phyloP scores from a whole-genome alignment of 2,329 filamentous ascomycete genomes.

The Ophiostoma tasmaniense region DNA sequence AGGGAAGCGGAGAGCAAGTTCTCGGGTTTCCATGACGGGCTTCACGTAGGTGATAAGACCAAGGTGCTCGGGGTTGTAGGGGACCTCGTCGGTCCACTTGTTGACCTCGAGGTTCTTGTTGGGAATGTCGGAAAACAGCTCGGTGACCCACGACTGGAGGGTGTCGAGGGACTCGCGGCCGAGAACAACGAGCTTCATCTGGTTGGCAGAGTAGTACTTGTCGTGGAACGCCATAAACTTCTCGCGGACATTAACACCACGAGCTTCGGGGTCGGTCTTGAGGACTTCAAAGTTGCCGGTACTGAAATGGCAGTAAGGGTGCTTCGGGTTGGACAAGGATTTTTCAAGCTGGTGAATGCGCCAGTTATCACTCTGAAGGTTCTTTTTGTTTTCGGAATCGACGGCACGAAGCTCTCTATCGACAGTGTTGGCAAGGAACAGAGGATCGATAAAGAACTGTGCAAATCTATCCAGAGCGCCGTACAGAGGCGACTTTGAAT shows the following conservation, averaged over 20 bases:
- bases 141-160: conserved; percentile 72
- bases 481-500: conserved; percentile 54
- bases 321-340: conserved; percentile 74
- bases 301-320: conserved; percentile 86
- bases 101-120: conserved; percentile 69
- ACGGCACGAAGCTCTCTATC: conserved; percentile 83
- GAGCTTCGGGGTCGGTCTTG: conserved; percentile 69
- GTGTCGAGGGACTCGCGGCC: conserved; percentile 75
- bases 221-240: conserved; percentile 91
- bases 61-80: conserved; percentile 42
- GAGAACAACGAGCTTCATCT: conserved; percentile 84
- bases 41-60: conserved; percentile 74
- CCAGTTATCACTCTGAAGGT: conserved; percentile 84
- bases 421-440: conserved; percentile 76
- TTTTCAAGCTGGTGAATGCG: conserved; percentile 81
- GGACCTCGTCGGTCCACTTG: conserved; percentile 44
- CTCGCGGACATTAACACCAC: conserved; percentile 75
- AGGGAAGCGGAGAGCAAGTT: conserved; percentile 72
- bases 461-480: conserved; percentile 85
- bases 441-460: conserved; percentile 83
- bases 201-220: conserved; percentile 84
- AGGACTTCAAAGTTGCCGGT: conserved; percentile 83
- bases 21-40: conserved; percentile 80
- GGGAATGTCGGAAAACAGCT: conserved; percentile 70
- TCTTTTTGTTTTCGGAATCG: conserved; percentile 97